phyloP scores from a whole-genome alignment of 768 basidiomycete genomes.

The Suillus spraguei region DNA sequence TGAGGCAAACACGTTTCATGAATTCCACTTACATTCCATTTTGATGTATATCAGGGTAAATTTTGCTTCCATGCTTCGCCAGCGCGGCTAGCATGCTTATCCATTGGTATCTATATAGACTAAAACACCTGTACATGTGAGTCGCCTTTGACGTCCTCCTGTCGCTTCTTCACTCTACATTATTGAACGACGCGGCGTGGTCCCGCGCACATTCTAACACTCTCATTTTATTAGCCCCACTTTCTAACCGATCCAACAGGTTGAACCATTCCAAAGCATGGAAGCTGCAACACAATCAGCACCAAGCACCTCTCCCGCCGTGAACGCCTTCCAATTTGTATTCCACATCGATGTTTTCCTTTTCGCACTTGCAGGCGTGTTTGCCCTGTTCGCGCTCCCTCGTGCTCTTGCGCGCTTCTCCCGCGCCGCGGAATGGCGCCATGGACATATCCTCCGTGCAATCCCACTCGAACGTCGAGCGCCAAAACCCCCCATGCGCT shows the following conservation, averaged over 20 bases:
- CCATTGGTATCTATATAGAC: not conserved
- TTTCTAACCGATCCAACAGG: not conserved
- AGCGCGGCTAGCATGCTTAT: not conserved
- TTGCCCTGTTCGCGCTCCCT: constrained; percentile 48
- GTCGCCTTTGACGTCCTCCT: not conserved
- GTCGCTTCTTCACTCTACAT: not conserved
- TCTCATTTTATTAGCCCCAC: not conserved
- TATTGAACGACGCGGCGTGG: not conserved
- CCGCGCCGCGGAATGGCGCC: constrained; percentile 47
- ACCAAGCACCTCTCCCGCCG: not conserved
- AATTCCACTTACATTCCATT: not conserved
- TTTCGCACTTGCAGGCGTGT: constrained; percentile 38
- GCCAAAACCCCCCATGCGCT: constrained; percentile 12
- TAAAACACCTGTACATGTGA: not conserved
- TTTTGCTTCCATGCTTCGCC: not conserved
- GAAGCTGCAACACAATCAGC: not conserved
- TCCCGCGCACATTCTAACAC: not conserved
- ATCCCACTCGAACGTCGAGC: constrained; percentile 17
- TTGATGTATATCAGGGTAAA: not conserved
- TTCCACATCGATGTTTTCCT: constrained; percentile 47
- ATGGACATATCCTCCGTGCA: constrained; percentile 49
- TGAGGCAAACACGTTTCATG: constrained; percentile 6
- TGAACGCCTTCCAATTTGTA: constrained; percentile 20
- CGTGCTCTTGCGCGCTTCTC: constrained; percentile 52
- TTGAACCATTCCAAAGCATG: not conserved